Conservation (phyloP, 2,329 filamentous ascomycete genomes). For the Gaeumannomyces sp. region DNA sequence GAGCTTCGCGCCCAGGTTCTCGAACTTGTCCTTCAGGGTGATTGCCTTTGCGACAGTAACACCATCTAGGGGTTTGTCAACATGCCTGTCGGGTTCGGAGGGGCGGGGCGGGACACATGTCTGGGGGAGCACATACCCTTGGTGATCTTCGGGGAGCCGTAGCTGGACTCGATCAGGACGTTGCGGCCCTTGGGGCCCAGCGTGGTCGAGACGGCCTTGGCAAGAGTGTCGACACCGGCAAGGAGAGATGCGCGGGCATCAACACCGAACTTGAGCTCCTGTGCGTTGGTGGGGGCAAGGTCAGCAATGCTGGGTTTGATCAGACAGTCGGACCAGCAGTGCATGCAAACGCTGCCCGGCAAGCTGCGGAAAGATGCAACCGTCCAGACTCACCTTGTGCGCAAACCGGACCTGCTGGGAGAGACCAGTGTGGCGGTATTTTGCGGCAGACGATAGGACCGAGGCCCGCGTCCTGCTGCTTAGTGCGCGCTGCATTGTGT, state of each 20-base stretch:
- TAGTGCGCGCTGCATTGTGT: constrained; percentile 92
- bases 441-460: constrained; percentile 61
- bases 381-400: constrained; percentile 69
- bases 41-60: constrained; percentile 87
- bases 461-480: constrained; percentile 74
- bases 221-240: constrained; percentile 91
- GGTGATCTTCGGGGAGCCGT: constrained; percentile 98
- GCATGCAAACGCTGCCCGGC: too few species aligned
- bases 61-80: constrained; percentile 54
- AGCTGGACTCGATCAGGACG: constrained; percentile 96
- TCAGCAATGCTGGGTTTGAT: not conserved
- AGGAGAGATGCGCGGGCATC: constrained; percentile 86
- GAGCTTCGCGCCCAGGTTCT: constrained; percentile 95
- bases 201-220: constrained; percentile 92
- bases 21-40: constrained; percentile 95
- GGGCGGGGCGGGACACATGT: not conserved
- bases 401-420: constrained; percentile 92
- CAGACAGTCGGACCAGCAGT: not conserved
- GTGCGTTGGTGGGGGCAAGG: constrained; percentile 15
- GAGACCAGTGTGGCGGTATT: constrained; percentile 59
- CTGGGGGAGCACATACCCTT: constrained; percentile 60
- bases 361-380: not conserved
- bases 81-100: not conserved
- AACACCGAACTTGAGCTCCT: constrained; percentile 98
- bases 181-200: constrained; percentile 97